Evolutionary conservation across 2,329 filamentous ascomycete species (phyloP), one percentile per base, ranked within the genome.

Genomic region (Hypoxylon sp.): DNA sequence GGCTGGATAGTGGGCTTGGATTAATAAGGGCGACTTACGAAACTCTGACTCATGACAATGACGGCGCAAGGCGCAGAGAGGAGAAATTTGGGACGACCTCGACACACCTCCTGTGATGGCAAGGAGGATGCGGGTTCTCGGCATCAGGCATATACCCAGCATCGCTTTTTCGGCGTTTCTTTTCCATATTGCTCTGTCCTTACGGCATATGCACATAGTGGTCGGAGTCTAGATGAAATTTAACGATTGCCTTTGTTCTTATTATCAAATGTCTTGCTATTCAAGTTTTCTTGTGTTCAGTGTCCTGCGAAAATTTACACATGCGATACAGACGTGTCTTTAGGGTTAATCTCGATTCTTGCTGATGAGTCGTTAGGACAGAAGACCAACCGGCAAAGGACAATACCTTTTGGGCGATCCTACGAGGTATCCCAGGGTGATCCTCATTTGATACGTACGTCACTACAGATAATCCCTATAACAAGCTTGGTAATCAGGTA

Each of bases 131-230:
- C 35, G 57, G 46, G 24, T 59, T 68, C 42, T 59, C 48, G 37
- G 54, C 53, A 62, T 68, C 7, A 61, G 53, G 54, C 56, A 70
- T 67, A 70, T 70, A 70, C 67, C 67, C 60, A 67, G 50, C 67
- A 67, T 70, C 54, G 64, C 53, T 68, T 61, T 48, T 46, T 56
- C 24, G 24, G 67, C 63, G 60, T 67, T 69, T 65, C 62, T 58
- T 65, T 65, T 58, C 51, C 21, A 29, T 19, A 32, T 32, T 59
- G 39, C 47, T 61, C n/a, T 32, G 35, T 35, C 21, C 13, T 48
- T 51, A 52, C 32, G 51, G 59, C 62, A 13, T 55, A 48, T 21
- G 27, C 13, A 62, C 51, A 47, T 46, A 32, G 17, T 56, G 27
- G 11, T n/a, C 42, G 32, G 42, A 50, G 39, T 24, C 62, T 39